Conservation (phyloP, 495 filamentous ascomycete genomes). For the Lasiosphaeria ovina region DNA sequence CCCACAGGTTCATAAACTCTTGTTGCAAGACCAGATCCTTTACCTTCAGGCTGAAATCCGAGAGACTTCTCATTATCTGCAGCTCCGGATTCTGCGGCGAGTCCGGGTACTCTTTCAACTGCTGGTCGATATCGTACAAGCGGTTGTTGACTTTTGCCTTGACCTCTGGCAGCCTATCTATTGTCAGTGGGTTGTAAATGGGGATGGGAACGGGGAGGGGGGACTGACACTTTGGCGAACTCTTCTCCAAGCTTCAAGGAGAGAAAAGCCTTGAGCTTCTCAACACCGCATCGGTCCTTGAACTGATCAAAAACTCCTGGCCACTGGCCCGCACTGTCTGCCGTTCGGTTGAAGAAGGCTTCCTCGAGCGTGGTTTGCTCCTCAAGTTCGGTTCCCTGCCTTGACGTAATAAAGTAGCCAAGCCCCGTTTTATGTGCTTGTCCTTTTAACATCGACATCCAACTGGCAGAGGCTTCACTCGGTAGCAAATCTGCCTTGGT, state of each 20-base stretch:
- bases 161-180: conserved; percentile 55
- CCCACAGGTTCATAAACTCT: conserved; percentile 29
- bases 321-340: conserved; percentile 43
- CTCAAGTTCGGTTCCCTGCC: conserved; percentile 43
- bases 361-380: conserved; percentile 57
- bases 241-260: conserved; percentile 54
- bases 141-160: conserved; percentile 55
- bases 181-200: conserved; percentile 3
- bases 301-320: conserved; percentile 43
- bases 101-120: conserved; percentile 54
- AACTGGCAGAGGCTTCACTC: conserved; percentile 37
- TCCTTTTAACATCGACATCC: conserved; percentile 59
- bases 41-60: conserved; percentile 40
- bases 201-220: background rate
- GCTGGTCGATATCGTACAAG: conserved; percentile 42
- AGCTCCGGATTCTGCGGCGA: conserved; percentile 52
- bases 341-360: conserved; percentile 52
- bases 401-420: conserved; percentile 63
- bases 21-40: conserved; percentile 35
- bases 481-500: conserved; percentile 76
- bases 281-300: conserved; percentile 56
- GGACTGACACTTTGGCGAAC: conserved; percentile 52
- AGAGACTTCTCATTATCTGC: conserved; percentile 43
- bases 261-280: conserved; percentile 52
- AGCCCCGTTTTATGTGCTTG: conserved; percentile 55